Conservation (phyloP, 805 yeast species). For the Saturnispora mendoncae region DNA sequence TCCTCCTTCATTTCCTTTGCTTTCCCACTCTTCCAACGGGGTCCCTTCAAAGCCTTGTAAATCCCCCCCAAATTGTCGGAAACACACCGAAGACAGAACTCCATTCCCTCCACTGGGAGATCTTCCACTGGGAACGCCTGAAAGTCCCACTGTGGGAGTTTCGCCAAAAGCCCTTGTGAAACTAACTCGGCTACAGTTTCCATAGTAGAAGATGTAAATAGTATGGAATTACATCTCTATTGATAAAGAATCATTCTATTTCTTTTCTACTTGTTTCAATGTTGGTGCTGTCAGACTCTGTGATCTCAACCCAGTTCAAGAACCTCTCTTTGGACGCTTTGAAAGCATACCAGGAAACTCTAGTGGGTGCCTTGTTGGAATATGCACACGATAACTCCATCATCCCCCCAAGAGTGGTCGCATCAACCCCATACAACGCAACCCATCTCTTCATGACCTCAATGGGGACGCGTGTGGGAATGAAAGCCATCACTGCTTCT, state of each 20-base stretch:
- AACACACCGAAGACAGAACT: conserved; percentile 18
- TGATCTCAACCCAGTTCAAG: conserved; percentile 25
- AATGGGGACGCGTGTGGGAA: conserved; percentile 46
- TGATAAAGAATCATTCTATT: too few relatives aligned
- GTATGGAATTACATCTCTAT: too few relatives aligned
- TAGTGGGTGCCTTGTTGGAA: conserved; percentile 32
- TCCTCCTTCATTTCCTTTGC: conserved; percentile 37
- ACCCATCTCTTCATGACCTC: conserved; percentile 61
- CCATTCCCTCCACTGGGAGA: not conserved
- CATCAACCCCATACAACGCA: conserved; percentile 30
- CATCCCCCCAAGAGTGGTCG: conserved; percentile 48
- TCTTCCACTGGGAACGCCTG: not conserved
- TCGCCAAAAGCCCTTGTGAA: too few relatives aligned
- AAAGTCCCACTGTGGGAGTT: too few relatives aligned
- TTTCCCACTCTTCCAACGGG: conserved; percentile 36
- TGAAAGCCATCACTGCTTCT: conserved; percentile 53
- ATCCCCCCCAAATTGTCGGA: conserved; percentile 22
- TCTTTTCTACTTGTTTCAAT: too few relatives aligned
- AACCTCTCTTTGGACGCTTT: conserved; percentile 24
- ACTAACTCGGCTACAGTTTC: too few relatives aligned
- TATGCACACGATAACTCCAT: conserved; percentile 36
- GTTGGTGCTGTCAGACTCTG: conserved; percentile 29
- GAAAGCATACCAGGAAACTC: conserved; percentile 29
- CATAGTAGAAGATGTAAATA: too few relatives aligned
- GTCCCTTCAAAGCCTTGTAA: conserved; percentile 27